phyloP scores from a whole-genome alignment of 1,284 basidiomycete genomes.

The Chiua sp. region DNA sequence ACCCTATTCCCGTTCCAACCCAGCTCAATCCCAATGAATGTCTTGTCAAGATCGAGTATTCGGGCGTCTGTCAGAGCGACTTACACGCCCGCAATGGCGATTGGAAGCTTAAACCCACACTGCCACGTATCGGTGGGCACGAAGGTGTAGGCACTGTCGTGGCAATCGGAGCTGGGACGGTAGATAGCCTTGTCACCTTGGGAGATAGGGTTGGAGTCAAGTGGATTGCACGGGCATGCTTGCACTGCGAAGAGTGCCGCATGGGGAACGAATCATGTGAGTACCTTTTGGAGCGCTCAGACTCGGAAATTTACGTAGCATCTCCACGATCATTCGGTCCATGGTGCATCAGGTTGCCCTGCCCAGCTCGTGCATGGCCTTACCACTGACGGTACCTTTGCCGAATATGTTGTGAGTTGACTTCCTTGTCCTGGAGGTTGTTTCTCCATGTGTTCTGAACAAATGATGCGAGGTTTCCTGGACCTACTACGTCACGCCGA shows the following conservation, averaged over 20 bases:
- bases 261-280: slow-evolving; percentile 57
- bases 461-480: slow-evolving; percentile 49
- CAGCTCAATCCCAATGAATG: slow-evolving; percentile 71
- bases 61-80: slow-evolving; percentile 73
- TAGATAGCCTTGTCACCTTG: slow-evolving; percentile 51
- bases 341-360: slow-evolving; percentile 40
- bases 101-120: slow-evolving; percentile 51
- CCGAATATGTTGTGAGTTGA: slow-evolving; percentile 48
- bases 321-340: background rate
- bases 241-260: slow-evolving; percentile 68
- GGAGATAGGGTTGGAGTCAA: slow-evolving; percentile 80
- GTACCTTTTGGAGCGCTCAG: slow-evolving; percentile 20
- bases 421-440: too few relatives aligned
- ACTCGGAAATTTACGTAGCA: background rate
- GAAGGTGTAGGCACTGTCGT: slow-evolving; percentile 68
- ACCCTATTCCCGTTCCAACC: slow-evolving; percentile 58
- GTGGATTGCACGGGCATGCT: slow-evolving; percentile 68
- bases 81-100: slow-evolving; percentile 63
- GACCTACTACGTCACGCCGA: slow-evolving; percentile 67
- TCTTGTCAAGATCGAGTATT: slow-evolving; percentile 68
- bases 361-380: slow-evolving; percentile 56
- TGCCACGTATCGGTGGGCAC: slow-evolving; percentile 75
- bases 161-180: slow-evolving; percentile 62
- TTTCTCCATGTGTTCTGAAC: background rate
- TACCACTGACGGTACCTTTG: slow-evolving; percentile 61